Evolutionary conservation across 2,329 filamentous ascomycete species (phyloP), one percentile per base, ranked within the genome.

Genomic region (Diaporthe caulivora): DNA sequence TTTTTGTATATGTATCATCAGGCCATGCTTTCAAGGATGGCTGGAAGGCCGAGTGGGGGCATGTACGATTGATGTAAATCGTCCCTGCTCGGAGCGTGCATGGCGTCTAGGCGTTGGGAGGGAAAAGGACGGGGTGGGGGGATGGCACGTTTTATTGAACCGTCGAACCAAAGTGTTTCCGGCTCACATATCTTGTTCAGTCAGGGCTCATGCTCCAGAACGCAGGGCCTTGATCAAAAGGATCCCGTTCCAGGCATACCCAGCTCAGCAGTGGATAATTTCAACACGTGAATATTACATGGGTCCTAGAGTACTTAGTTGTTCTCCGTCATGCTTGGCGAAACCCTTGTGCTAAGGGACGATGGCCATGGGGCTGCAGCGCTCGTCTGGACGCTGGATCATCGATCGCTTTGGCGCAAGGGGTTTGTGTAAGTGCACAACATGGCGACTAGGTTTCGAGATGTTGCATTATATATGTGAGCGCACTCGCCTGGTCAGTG

Each of bases 101-200:
- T 31, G 72, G 72, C 57, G 67, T 73, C 67, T 57, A 47, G 67
- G 72, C 67, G 67, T 73, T 71, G 44, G 69, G 24, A n/a, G 57
- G 53, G 26, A 7, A 42, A 62, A 44, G 7, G 37, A 29, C 1
- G 24, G 42, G 54, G 49, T n/a, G 6, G 34, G 34, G 34, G 34
- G 34, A n/a, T 10, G 11, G 18, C 55, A 21, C n/a, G 24, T 42
- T 40, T 53, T 29, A 26, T 17, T 51, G 31, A 62, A n/a, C 37
- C 31, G 55, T n/a, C 49, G 24, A 42, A 26, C 26, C 18, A 18
- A 24, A 9, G n/a, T 29, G 54, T 29, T 29, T 29, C 34, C 26
- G 9, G 49, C 49, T 18, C 18, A 72, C 29, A 29, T 18, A 51
- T 3, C n/a, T 17, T 34, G 42, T 17, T 34, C 17, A 37, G 29